Percentiles rank a stretch among this genome's conserved stretches.
phyloP scores from a whole-genome alignment of 192 early-diverging fungal species.

The Dispira parvispora region DNA sequence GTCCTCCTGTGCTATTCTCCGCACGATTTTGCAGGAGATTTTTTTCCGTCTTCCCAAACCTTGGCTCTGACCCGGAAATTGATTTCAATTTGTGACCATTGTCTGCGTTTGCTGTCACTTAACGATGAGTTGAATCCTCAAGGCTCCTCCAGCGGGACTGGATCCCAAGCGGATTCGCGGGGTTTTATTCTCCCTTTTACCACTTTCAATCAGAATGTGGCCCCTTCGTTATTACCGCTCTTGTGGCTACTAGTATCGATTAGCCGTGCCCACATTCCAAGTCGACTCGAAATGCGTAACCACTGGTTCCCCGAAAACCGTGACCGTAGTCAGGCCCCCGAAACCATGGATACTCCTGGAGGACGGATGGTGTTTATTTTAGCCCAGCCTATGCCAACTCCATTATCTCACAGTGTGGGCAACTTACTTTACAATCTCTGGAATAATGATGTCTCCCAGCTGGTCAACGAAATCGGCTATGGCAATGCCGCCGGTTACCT shows the following conservation, averaged over 20 bases:
- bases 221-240: slow-evolving; percentile 1
- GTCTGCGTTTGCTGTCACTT: not conserved
- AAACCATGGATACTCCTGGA: not conserved
- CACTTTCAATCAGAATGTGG: slow-evolving; percentile 6
- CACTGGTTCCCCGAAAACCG: slow-evolving; percentile 7
- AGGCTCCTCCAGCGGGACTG: not conserved
- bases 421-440: slow-evolving; percentile 21
- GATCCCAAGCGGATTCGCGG: too few species aligned
- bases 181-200: not conserved
- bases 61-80: not conserved
- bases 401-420: slow-evolving; percentile 13
- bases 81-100: not conserved
- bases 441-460: slow-evolving; percentile 23
- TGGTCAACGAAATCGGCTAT: slow-evolving; percentile 55
- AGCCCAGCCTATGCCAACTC: slow-evolving; percentile 11
- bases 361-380: slow-evolving; percentile 10
- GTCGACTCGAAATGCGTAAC: slow-evolving; percentile 4
- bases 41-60: not conserved
- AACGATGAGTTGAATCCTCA: not conserved
- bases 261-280: slow-evolving; percentile 10
- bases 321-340: not conserved
- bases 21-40: not conserved
- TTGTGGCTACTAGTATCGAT: slow-evolving; percentile 9
- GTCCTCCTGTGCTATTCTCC: slow-evolving; percentile 6
- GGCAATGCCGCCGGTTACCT: slow-evolving; percentile 89